Conservation (phyloP, 495 filamentous ascomycete species). For the Penicillium cataractarum region DNA sequence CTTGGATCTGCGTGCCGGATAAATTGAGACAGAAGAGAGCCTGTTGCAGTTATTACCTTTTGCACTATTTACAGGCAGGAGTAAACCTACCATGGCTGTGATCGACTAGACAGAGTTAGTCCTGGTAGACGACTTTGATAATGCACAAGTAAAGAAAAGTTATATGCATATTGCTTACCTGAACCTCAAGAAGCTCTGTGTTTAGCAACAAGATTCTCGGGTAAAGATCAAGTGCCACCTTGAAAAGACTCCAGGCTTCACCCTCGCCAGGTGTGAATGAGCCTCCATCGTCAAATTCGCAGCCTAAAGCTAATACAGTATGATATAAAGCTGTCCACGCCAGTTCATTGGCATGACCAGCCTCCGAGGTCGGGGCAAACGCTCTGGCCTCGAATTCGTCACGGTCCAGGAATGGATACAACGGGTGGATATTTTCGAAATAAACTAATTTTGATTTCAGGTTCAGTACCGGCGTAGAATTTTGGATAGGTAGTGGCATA, state of each 20-base stretch:
- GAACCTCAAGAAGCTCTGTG: not conserved
- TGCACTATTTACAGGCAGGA: not conserved
- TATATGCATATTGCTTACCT: not conserved
- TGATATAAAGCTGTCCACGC: not conserved
- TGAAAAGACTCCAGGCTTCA: not conserved
- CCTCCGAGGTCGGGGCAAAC: not conserved
- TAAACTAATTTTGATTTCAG: not conserved
- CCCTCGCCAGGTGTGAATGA: not conserved
- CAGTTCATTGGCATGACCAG: not conserved
- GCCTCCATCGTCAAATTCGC: not conserved
- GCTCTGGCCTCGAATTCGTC: not conserved
- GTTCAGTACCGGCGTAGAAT: not conserved
- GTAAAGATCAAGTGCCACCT: not conserved
- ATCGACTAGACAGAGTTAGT: not conserved
- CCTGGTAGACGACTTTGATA: not conserved
- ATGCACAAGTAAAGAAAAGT: not conserved
- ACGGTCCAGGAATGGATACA: not conserved
- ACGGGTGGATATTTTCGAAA: not conserved
- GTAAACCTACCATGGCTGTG: not conserved
- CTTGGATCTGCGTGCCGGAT: too few species aligned
- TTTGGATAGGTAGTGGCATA: not conserved
- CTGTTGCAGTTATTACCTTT: not conserved
- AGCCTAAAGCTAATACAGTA: not conserved
- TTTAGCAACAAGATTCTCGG: not conserved
- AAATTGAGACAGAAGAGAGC: too few species aligned